Percentiles rank a stretch among this genome's conserved stretches.
Evolutionary conservation across 768 basidiomycete genomes (phyloP).

Genomic region (Auricularia cornea): DNA sequence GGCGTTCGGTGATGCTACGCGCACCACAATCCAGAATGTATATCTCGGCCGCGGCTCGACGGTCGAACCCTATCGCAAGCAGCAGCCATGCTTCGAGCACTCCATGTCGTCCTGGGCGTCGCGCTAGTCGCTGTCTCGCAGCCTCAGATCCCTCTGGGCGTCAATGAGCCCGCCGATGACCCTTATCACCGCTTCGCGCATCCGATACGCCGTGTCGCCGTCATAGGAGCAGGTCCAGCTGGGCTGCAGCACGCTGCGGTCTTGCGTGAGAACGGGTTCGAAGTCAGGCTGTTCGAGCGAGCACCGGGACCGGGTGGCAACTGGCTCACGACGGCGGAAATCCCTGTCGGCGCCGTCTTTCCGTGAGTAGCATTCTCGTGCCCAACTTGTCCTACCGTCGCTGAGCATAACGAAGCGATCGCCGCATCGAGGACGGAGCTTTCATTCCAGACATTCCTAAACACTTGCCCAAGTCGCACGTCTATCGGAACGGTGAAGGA

Average conservation of each 20-base stretch:
- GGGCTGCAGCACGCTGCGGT: background rate
- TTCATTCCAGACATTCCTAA: background rate
- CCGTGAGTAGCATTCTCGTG: constrained; percentile 20
- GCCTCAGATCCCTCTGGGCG: background rate
- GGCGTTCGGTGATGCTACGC: background rate
- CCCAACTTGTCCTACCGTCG: no score
- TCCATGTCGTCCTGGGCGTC: background rate
- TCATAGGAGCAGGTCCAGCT: constrained; percentile 32
- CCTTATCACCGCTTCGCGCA: constrained; percentile 24
- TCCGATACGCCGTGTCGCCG: constrained; percentile 31
- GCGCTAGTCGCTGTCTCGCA: background rate
- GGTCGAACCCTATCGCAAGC: background rate
- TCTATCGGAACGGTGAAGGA: background rate
- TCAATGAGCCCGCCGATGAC: background rate
- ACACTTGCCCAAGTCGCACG: background rate
- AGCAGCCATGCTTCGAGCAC: background rate
- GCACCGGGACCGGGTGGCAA: constrained; percentile 32
- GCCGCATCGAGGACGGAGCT: background rate
- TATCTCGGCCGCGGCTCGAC: background rate
- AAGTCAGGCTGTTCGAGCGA: constrained; percentile 32
- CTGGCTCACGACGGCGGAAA: constrained; percentile 37
- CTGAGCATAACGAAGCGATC: no score
- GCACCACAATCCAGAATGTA: background rate
- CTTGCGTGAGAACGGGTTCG: constrained; percentile 17
- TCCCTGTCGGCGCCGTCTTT: constrained; percentile 27